Evolutionary conservation across 2,329 filamentous ascomycete species (phyloP).

Genomic region (Aspergillus pseudoglaucus): DNA sequence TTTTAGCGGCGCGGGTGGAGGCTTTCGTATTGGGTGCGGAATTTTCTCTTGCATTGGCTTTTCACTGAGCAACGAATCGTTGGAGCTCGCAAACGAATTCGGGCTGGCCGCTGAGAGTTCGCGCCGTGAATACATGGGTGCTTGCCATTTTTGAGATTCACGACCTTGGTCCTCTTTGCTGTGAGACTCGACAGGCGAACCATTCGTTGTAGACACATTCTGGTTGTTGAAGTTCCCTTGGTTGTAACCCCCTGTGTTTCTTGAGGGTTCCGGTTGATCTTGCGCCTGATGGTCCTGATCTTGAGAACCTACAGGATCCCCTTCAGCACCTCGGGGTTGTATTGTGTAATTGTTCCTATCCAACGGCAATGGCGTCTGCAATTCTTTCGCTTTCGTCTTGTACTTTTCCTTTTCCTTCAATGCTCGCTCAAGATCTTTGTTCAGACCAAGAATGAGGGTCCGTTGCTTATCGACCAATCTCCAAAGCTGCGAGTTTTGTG

Average conservation of each 20-base stretch:
- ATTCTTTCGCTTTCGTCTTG: constrained; percentile 80
- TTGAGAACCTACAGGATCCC: neutral
- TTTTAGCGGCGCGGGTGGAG: constrained; percentile 77
- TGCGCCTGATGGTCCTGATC: constrained; percentile 1
- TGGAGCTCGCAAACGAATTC: constrained; percentile 15
- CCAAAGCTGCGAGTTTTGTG: constrained; percentile 92
- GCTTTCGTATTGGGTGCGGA: constrained; percentile 64
- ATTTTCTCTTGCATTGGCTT: constrained; percentile 20
- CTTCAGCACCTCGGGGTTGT: constrained; percentile 11
- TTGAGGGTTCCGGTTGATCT: neutral
- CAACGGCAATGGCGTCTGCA: constrained; percentile 44
- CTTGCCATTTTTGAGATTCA: neutral
- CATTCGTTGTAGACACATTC: constrained; percentile 5
- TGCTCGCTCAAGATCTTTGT: constrained; percentile 86
- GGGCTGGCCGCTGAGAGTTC: constrained; percentile 12
- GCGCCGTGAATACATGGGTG: constrained; percentile 8
- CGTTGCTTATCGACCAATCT: constrained; percentile 93
- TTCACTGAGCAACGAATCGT: constrained; percentile 10
- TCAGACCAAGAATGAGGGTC: constrained; percentile 85
- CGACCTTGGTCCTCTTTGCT: neutral
- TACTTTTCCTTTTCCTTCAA: constrained; percentile 94
- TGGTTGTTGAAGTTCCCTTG: constrained; percentile 1
- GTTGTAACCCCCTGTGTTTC: neutral
- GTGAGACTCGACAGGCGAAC: neutral
- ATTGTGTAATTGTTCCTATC: constrained; percentile 17